phyloP scores from a whole-genome alignment of 495 filamentous ascomycete genomes.

The Aspergillus campestris region DNA sequence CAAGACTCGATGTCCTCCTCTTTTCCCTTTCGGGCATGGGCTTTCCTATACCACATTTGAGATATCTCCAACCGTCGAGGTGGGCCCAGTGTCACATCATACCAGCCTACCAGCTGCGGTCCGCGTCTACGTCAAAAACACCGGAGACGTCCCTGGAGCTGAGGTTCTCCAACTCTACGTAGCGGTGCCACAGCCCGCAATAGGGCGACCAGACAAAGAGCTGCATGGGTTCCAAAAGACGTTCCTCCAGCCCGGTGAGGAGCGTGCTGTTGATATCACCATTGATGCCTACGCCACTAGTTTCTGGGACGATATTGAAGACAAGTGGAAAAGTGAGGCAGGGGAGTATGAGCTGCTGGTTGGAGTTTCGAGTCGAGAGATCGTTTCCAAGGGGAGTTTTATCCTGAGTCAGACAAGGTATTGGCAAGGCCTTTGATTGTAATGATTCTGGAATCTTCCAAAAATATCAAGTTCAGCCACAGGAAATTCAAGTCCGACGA shows the following conservation, averaged over 20 bases:
- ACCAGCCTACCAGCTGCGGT: slow-evolving; percentile 49
- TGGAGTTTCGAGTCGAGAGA: slow-evolving; percentile 34
- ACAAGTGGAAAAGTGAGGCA: slow-evolving; percentile 62
- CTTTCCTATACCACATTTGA: slow-evolving; percentile 64
- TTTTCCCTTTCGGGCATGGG: slow-evolving; percentile 33
- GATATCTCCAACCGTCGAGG: slow-evolving; percentile 30
- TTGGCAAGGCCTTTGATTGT: slow-evolving; percentile 21
- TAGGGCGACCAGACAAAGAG: slow-evolving; percentile 24
- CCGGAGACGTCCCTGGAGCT: slow-evolving; percentile 44
- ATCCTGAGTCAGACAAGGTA: slow-evolving; percentile 28
- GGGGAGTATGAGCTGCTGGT: slow-evolving; percentile 61
- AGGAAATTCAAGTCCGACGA: too few relatives aligned
- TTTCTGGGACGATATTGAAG: slow-evolving; percentile 60
- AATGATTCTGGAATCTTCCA: background rate
- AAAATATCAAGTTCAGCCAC: too few relatives aligned
- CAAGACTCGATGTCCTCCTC: slow-evolving; percentile 44
- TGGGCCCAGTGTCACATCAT: slow-evolving; percentile 39
- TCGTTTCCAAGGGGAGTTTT: slow-evolving; percentile 31
- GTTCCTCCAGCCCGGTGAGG: slow-evolving; percentile 57
- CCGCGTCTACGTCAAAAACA: slow-evolving; percentile 42
- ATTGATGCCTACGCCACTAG: slow-evolving; percentile 60
- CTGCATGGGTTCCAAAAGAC: slow-evolving; percentile 59
- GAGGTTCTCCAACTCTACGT: slow-evolving; percentile 72
- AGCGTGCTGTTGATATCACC: slow-evolving; percentile 47
- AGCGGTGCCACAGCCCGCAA: slow-evolving; percentile 34